Evolutionary conservation across 257 asterid genomes (phyloP).

Genomic region (Solanum virginianum): DNA sequence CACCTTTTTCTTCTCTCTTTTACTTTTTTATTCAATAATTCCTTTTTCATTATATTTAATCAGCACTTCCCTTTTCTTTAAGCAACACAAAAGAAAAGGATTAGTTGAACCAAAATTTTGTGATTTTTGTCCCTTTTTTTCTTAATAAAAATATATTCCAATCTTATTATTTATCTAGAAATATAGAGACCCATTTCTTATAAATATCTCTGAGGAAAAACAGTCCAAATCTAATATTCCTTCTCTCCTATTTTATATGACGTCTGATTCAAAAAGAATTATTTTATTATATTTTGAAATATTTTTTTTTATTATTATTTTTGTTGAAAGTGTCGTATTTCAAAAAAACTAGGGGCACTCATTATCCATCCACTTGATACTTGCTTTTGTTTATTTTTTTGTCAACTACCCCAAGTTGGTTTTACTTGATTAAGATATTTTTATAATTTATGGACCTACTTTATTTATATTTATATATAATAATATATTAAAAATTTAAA

Average conservation of each 20-base stretch:
- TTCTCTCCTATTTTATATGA: no score
- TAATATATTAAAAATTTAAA: neutral
- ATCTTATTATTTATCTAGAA: no score
- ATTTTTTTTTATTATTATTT: no score
- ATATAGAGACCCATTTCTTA: no score
- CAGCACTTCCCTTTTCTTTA: neutral
- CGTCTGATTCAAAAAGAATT: no score
- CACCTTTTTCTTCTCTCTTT: neutral
- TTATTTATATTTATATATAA: neutral
- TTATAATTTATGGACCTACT: neutral
- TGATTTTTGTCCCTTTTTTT: no score
- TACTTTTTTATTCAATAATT: neutral
- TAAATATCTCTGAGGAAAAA: no score
- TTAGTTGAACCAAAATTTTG: neutral
- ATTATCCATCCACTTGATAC: neutral
- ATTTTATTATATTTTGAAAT: no score
- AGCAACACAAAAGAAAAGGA: fast-evolving
- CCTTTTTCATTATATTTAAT: neutral
- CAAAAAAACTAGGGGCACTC: neutral
- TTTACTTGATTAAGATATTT: neutral
- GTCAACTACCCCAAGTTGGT: neutral
- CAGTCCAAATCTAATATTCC: neutral
- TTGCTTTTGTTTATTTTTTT: neutral
- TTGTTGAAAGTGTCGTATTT: neutral
- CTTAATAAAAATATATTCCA: no score